phyloP scores from a whole-genome alignment of 1,284 basidiomycete species.

The Pseudozyma flocculosa region DNA sequence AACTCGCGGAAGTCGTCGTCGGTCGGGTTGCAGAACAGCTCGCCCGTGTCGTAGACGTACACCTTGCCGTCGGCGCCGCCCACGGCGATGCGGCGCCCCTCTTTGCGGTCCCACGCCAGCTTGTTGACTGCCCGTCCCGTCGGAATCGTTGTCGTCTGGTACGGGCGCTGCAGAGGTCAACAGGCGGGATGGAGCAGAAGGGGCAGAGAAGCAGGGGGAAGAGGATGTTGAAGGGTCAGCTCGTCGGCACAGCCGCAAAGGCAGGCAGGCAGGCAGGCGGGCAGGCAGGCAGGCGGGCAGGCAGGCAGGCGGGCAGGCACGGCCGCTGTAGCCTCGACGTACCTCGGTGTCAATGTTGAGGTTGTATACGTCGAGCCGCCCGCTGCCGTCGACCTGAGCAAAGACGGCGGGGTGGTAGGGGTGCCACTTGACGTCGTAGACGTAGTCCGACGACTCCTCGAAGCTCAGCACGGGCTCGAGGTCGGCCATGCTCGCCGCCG shows the following conservation, averaged over 20 bases:
- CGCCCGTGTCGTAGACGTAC: conserved; percentile 72
- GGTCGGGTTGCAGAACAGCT: conserved; percentile 15
- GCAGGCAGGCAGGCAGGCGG: too few species aligned
- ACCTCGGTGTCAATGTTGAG: conserved; percentile 92
- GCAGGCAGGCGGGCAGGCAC: too few species aligned
- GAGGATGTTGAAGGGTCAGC: too few species aligned
- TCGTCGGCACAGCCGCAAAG: too few species aligned
- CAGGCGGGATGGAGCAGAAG: background rate
- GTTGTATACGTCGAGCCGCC: conserved; percentile 95
- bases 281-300: too few species aligned
- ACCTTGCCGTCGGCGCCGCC: conserved; percentile 89
- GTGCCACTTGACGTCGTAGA: conserved; percentile 99
- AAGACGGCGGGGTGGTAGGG: conserved; percentile 91
- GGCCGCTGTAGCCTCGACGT: too few species aligned
- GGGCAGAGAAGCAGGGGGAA: background rate
- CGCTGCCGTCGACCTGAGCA: conserved; percentile 88
- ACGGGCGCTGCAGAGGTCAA: background rate
- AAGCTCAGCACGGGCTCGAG: conserved; percentile 61
- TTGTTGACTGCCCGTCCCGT: conserved; percentile 77
- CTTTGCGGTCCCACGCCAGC: conserved; percentile 85
- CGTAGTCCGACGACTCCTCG: conserved; percentile 94
- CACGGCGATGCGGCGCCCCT: conserved; percentile 77
- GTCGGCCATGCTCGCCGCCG: background rate
- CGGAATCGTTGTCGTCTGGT: background rate
- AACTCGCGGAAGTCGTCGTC: conserved; percentile 43